Percentiles rank a stretch among this genome's conserved stretches.
Conservation (phyloP, 129 eudicot species). For the Tagetes patula region DNA sequence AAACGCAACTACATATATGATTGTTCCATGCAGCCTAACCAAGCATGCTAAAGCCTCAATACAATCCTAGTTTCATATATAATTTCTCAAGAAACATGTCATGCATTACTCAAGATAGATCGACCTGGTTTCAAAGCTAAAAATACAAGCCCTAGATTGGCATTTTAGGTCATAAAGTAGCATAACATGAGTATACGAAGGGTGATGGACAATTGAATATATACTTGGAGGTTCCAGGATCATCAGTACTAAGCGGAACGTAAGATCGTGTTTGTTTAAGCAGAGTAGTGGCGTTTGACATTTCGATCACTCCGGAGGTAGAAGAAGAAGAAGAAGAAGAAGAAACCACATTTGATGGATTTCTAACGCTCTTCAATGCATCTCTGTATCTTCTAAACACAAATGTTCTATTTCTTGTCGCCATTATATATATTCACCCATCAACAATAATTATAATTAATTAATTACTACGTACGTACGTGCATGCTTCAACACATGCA, state of each 20-base stretch:
- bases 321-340: constrained; percentile 36
- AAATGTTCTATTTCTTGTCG: constrained; percentile 75
- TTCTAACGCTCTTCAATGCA: constrained; percentile 71
- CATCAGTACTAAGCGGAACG: constrained; percentile 78
- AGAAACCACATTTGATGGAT: constrained; percentile 42
- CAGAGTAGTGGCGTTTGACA: constrained; percentile 53
- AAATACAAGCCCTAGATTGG: not conserved
- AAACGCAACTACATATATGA: not conserved
- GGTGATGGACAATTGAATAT: not conserved
- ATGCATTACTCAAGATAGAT: not conserved
- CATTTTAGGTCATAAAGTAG: not conserved
- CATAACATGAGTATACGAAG: not conserved
- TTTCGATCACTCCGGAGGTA: constrained; percentile 57
- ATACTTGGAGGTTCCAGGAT: constrained; percentile 78
- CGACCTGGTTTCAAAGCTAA: not conserved
- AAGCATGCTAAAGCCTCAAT: constrained; percentile 1
- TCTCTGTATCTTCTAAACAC: constrained; percentile 71
- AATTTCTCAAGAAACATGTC: not conserved
- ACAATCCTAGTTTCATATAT: not conserved
- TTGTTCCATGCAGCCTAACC: not conserved
- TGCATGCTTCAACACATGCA: not conserved
- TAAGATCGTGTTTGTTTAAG: constrained; percentile 61
- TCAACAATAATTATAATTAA: too few relatives aligned
- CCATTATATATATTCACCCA: constrained; percentile 39
- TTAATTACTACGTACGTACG: too few relatives aligned